These are phyloP conservation scores for Fusarium sp. DNA, from an alignment of 2,329 filamentous ascomycete species.

Conservation along the genomic window DNA sequence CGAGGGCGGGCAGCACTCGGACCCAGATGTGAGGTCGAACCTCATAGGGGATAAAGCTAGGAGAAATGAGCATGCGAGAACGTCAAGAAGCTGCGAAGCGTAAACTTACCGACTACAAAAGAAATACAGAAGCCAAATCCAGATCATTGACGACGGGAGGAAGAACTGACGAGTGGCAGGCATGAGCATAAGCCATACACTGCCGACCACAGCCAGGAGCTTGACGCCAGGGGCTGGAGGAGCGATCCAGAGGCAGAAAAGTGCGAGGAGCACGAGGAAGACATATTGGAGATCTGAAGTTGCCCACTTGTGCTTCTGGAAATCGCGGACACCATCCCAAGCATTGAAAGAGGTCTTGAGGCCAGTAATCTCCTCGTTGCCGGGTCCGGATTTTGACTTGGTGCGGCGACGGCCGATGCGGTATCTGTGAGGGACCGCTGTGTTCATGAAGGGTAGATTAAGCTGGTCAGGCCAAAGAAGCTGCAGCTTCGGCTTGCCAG, in stretches of 20 bases:
- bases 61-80: background rate
- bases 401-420: constrained; percentile 50
- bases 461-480: constrained; percentile 53
- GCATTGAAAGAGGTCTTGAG: constrained; percentile 85
- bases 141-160: constrained; percentile 83
- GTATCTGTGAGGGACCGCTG: constrained; percentile 52
- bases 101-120: constrained; percentile 83
- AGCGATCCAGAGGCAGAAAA: constrained; percentile 85
- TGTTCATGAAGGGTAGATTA: constrained; percentile 54
- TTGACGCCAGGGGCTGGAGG: constrained; percentile 82
- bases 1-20: constrained; percentile 88
- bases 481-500: constrained; percentile 54
- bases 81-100: background rate
- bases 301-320: constrained; percentile 81
- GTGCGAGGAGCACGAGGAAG: constrained; percentile 73
- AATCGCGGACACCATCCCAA: constrained; percentile 74
- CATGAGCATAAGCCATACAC: constrained; percentile 75
- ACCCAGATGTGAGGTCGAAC: constrained; percentile 96
- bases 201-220: constrained; percentile 70
- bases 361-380: constrained; percentile 69
- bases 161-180: constrained; percentile 91
- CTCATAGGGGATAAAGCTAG: constrained; percentile 85
- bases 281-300: constrained; percentile 86
- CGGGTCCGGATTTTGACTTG: constrained; percentile 52
- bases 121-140: constrained; percentile 88